Conservation (phyloP, 352 stramenopile species). For the Hyaloperonospora brassicae region DNA sequence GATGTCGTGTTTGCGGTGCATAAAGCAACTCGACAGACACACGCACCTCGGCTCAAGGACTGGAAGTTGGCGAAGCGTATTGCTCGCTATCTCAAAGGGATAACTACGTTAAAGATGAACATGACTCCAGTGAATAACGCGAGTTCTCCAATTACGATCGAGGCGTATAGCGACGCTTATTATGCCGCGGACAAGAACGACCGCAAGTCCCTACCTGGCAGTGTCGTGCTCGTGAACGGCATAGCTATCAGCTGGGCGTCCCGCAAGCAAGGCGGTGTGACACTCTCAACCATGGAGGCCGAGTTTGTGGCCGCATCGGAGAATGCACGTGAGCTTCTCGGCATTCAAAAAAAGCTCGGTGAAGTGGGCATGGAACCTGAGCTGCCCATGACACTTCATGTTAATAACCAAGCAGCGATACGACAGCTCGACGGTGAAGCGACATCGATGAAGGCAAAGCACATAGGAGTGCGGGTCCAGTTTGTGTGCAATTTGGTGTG, state of each 20-base stretch:
- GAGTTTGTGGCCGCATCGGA: neutral
- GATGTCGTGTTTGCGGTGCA: neutral
- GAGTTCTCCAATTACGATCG: neutral
- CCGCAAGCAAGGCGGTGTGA: neutral
- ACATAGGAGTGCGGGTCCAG: too few relatives aligned
- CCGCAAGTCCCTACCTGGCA: neutral
- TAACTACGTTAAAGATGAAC: neutral
- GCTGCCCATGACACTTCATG: too few relatives aligned
- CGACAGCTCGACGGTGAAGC: too few relatives aligned
- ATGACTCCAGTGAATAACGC: neutral
- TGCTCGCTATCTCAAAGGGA: neutral
- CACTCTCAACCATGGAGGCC: neutral
- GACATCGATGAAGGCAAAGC: neutral
- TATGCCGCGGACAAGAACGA: neutral
- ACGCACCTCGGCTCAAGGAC: neutral
- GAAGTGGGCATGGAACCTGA: too few relatives aligned
- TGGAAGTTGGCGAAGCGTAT: neutral
- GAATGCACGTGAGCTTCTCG: neutral
- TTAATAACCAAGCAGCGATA: too few relatives aligned
- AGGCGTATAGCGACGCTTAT: neutral
- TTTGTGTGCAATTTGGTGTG: too few relatives aligned
- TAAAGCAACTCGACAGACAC: neutral
- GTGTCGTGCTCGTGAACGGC: neutral
- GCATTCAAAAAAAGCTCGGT: too few relatives aligned
- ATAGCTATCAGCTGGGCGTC: neutral